A percentile compares a stretch with the other conserved stretches of the same genome.
phyloP scores from a whole-genome alignment of 768 basidiomycete genomes.

The Trametes meyenii region DNA sequence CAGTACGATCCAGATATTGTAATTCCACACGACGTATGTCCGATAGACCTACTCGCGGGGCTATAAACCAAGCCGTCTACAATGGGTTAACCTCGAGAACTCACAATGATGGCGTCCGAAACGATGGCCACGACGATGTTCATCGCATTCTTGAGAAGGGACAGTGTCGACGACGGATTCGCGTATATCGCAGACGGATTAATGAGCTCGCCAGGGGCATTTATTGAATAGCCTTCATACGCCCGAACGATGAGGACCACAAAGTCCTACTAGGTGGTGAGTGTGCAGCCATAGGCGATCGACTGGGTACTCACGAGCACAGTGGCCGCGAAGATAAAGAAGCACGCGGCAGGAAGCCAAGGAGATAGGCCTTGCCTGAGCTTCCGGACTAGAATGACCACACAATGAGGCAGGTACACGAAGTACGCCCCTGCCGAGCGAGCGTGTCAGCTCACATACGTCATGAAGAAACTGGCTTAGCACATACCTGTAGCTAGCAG shows the following conservation, averaged over 20 bases:
- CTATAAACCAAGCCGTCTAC: too few species aligned
- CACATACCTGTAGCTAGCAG: background rate
- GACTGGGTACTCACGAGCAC: background rate
- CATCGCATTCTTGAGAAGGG: constrained; percentile 6
- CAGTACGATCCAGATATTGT: background rate
- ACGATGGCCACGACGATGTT: constrained; percentile 4
- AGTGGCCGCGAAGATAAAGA: constrained; percentile 1
- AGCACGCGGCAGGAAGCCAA: constrained; percentile 3
- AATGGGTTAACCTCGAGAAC: background rate
- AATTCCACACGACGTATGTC: constrained; percentile 7
- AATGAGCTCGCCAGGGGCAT: background rate
- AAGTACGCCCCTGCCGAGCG: constrained; percentile 3
- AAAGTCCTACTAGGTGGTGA: background rate
- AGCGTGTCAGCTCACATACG: background rate
- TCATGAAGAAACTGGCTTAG: background rate
- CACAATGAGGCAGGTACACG: constrained; percentile 8
- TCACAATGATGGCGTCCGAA: constrained; percentile 13
- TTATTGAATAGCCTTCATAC: background rate
- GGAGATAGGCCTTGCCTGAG: constrained; percentile 1
- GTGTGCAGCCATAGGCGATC: background rate
- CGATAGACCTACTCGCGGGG: background rate
- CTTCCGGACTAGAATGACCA: constrained; percentile 5
- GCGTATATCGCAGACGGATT: constrained; percentile 1
- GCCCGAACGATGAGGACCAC: background rate
- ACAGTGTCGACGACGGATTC: background rate